These are phyloP conservation scores for Solanum hybrid DNA, from an alignment of 305 asterid species.

Conservation along the genomic window DNA sequence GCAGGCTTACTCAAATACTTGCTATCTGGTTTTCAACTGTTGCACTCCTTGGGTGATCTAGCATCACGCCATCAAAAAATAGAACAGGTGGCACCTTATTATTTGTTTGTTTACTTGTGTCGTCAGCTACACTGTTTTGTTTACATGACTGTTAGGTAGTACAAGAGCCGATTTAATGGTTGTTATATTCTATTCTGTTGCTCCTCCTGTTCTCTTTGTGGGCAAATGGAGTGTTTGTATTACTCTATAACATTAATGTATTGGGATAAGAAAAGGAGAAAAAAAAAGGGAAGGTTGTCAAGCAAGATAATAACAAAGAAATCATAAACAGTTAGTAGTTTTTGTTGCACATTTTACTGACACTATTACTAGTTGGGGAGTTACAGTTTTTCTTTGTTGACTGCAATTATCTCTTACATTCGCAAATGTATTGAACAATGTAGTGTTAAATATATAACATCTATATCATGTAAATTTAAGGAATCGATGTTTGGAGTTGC, in stretches of 20 bases:
- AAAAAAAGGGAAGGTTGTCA: background rate
- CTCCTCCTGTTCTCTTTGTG: background rate
- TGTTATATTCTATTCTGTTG: background rate
- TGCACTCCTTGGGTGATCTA: slow-evolving; percentile 86
- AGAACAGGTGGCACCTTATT: slow-evolving; percentile 51
- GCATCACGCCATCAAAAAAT: slow-evolving; percentile 81
- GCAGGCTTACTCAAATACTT: slow-evolving; percentile 64
- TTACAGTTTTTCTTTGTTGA: background rate
- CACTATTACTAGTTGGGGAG: background rate
- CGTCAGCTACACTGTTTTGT: background rate
- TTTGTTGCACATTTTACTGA: background rate
- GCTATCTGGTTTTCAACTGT: slow-evolving; percentile 79
- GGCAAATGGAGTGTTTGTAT: background rate
- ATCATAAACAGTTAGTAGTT: background rate
- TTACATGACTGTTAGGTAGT: background rate
- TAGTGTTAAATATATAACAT: background rate
- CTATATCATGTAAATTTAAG: background rate
- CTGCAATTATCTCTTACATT: background rate
- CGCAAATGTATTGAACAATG: background rate
- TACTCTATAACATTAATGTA: background rate
- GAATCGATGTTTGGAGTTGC: background rate
- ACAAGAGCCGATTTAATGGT: background rate
- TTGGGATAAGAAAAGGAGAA: background rate
- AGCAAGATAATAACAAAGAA: background rate
- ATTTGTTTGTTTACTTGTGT: background rate